Evolutionary conservation across 805 yeast genomes (phyloP), one percentile per base, ranked within the genome.

Genomic region (Kodamaea leandrae): DNA sequence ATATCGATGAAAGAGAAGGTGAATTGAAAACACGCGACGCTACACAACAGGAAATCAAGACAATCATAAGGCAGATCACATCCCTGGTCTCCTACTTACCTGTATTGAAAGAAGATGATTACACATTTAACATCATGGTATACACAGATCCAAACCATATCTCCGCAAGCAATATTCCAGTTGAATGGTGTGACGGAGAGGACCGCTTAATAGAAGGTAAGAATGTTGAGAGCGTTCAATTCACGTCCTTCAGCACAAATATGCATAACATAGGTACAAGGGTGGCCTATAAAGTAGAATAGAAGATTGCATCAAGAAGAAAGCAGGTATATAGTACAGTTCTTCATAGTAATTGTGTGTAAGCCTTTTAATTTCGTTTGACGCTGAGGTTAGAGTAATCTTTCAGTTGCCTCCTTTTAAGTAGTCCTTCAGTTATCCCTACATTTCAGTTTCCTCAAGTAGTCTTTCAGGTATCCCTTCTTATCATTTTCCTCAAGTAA

Each of bases 1-100:
- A 78, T 24, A 63, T 76, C 2, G 54, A 66, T 8, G 58, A 52
- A 2, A 41, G 50, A 4, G 47, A 35, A n/a, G 50, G 44, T 4
- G 50, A 41, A 9, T 51, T 46, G 10, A 72, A 68, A 47, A 48
- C 64, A 17, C 65, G 54, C 23, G 77, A 72, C 2, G 76, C 74
- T 23, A 76, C 82, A 3, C 90, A 84, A 49, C 68, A 63, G 38
- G 93, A 88, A 49, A 86, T 89, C n/a, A 91, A 86, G 58, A 78
- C 88, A 0, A 81, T 90, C 4, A 80, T 90, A 28, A 76, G 96
- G 39, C 97, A 90, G 52, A 85, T 90, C 38, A 87, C 96, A 0
- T 87, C 96, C 0, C 82, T 93, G 30, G 86, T 86, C 2, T 79
- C 96, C 0, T 88, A 89, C 56, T 69, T 90, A 29, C 98, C 98